Conservation (phyloP, 345 rosid genomes). For the Eucalyptus polybractea region DNA sequence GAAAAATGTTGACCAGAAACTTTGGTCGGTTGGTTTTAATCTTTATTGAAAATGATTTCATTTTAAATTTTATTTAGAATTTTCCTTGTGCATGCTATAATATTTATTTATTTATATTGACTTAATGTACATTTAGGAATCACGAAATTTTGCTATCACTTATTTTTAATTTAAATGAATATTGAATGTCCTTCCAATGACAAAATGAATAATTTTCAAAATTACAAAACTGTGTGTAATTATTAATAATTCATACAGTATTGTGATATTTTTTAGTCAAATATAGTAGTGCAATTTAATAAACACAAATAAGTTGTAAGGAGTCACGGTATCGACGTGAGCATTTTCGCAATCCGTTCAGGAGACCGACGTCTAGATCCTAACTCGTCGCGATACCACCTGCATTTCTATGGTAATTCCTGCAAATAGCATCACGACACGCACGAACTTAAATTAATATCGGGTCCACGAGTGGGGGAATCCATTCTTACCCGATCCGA, state of each 20-base stretch:
- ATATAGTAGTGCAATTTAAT: neutral
- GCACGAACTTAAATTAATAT: accelerated
- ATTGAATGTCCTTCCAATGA: accelerated
- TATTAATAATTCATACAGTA: neutral
- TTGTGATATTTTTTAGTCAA: neutral
- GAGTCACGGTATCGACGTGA: no score
- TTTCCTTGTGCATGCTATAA: accelerated
- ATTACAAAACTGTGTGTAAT: no score
- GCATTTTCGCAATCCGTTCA: neutral
- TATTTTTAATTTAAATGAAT: neutral
- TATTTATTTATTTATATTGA: neutral
- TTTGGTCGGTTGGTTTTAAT: no score
- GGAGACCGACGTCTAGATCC: no score
- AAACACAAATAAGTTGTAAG: no score
- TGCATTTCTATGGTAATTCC: neutral
- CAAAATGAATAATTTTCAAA: no score
- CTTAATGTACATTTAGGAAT: neutral
- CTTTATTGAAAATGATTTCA: no score
- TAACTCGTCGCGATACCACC: accelerated
- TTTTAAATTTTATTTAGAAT: accelerated
- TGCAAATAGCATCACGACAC: neutral
- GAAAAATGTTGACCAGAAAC: no score
- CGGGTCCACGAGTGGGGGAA: neutral
- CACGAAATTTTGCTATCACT: accelerated
- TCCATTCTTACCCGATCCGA: neutral